Base-by-base conservation (phyloP, 805 yeast species). In the Sugiyamaella marilandica region DNA sequence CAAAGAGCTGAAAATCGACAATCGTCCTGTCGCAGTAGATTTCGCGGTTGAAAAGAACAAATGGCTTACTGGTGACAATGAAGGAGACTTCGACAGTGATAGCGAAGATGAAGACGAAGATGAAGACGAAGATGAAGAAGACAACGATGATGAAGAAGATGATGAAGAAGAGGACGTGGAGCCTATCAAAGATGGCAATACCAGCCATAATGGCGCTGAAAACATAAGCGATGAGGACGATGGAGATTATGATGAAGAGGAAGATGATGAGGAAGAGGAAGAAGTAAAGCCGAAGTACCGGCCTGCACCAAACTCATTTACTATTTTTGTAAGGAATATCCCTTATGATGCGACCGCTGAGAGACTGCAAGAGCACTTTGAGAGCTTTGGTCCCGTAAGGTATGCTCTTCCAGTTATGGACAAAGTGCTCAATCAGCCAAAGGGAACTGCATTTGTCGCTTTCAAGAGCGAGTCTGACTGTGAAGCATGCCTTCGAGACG, bases 371-470 rank as follows among this genome's bases (percentile, higher is more conserved):
- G 88, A 82, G 49, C 98, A 92, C 67, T 94, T 94, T 63, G 69
- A 71, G 53, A 78, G 81, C 60, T 90, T 94, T 66, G 99, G 99
- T 10, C 79, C 86, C 5, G 89, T 94, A 19, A 84, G 85, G 61
- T 94, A 90, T 66, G 99, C 99, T 0, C 76, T 94, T 44, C 97
- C 98, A 0, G 99, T 94, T 11, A 75, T 85, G 57, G 99, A 94
- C 64, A 86, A 76, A 64, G 85, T 76, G 51, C 83, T 96, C 2
- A 95, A 95, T 5, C 73, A 87, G 55, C 92, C 98, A 10, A 87
- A 78, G 66, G 99, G 99, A 57, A 85, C 97, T 0, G 99, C 97
- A 0, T 94, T 94, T 66, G 96, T 94, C 41, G 95, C 96, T 0
- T 94, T 94, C 66, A 69, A 67, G 48, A 72, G 77, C 19, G 80